These are phyloP conservation scores for Pouteria glomerata DNA, from an alignment of 148 eudicot species.

Conservation along the genomic window DNA sequence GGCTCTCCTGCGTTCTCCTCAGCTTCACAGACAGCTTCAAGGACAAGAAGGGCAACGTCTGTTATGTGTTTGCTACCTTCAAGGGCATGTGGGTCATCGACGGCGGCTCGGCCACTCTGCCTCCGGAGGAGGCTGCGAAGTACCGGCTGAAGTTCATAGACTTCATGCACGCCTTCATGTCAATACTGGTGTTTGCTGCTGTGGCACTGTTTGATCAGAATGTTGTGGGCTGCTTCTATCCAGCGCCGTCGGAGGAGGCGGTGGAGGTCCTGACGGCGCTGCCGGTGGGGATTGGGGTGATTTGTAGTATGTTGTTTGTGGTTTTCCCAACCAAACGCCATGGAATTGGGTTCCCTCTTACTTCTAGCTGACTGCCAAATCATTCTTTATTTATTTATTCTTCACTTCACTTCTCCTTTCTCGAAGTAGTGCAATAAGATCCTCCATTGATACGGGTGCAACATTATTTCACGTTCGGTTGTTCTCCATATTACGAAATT, in stretches of 20 bases:
- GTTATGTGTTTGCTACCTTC: conserved; percentile 58
- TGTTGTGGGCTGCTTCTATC: conserved; percentile 58
- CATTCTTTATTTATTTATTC: too few species aligned
- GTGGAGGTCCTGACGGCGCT: conserved; percentile 48
- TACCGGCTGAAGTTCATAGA: conserved; percentile 48
- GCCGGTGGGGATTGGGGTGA: conserved; percentile 60
- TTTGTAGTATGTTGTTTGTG: conserved; percentile 60
- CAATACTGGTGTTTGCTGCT: conserved; percentile 54
- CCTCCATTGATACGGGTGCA: too few species aligned
- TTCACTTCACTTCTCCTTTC: too few species aligned
- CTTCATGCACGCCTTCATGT: conserved; percentile 63
- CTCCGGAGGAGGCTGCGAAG: conserved; percentile 34
- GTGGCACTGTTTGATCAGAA: conserved; percentile 63
- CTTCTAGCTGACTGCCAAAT: conserved; percentile 11
- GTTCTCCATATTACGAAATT: too few species aligned
- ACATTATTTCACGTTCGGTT: too few species aligned
- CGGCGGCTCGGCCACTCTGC: conserved; percentile 51
- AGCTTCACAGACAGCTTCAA: conserved; percentile 74
- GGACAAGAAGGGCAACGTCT: conserved; percentile 45
- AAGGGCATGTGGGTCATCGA: conserved; percentile 71
- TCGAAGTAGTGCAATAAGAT: too few species aligned
- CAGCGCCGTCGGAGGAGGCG: conserved; percentile 44
- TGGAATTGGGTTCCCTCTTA: conserved; percentile 68
- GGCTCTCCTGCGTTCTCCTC: conserved; percentile 45
- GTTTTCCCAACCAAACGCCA: conserved; percentile 61